Base-by-base conservation (phyloP, 306 rosid species). In the Leucaena leucocephala region DNA sequence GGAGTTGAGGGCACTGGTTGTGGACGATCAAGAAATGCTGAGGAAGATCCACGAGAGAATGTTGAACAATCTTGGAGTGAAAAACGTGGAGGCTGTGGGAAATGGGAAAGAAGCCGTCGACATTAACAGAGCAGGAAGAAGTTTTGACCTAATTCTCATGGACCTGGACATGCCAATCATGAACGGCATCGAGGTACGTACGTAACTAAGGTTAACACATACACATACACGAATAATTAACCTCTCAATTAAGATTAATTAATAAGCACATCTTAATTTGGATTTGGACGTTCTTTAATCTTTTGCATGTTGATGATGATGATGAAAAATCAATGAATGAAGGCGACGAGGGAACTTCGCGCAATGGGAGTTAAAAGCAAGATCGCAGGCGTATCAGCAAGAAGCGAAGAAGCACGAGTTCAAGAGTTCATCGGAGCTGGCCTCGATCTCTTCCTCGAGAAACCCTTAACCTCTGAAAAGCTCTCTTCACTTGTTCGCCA, bases 91-190 rank as follows among this genome's bases (percentile, higher is more conserved):
- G 16, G 84, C 65, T 34, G 97, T 78, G 40, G 69, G 65, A 69
- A 93, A 93, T 61, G 98, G 98, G 27, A 87, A 87, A 81, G 93
- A 91, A 85, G 98, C 98, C 42, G 34, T 93, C 21, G 93, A 91
- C 68, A 82, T 91, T 79, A 91, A 90, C 62, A 52, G 71, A 68
- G 63, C 74, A 21, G 95, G 97, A 2, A 69, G 83, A 27, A 75
- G 52, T 22, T 93, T 93, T 80, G 93, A 91, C 81, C 93, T 93
- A 12, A 91, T 93, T 84, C 87, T 93, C 80, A 91, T 93, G 97
- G 98, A 93, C 84, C 78, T 80, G 83, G 98, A 93, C 13, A 93
- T 93, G 98, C 97, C 98, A 49, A 40, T 93, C 61, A 91, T 93
- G 98, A 85, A 90, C 82, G 98, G 98, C 76, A 82, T 91, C 72